phyloP scores from a whole-genome alignment of 768 basidiomycete species.

The Lentinus tigrinus region DNA sequence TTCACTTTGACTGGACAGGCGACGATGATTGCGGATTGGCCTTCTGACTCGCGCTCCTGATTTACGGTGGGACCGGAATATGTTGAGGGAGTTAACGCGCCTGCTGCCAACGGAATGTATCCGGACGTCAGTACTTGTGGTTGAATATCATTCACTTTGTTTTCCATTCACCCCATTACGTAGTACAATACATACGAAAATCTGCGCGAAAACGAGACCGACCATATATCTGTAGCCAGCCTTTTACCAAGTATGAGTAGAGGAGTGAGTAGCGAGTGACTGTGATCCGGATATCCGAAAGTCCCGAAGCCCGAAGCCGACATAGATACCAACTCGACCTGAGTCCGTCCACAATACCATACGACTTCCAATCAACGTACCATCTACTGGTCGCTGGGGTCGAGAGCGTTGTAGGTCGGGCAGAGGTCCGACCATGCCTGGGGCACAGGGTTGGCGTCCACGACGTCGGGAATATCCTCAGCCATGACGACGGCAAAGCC shows the following conservation, averaged over 20 bases:
- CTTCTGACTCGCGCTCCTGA: slow-evolving; percentile 17
- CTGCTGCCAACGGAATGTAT: no score
- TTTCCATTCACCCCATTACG: no score
- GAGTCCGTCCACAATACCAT: no score
- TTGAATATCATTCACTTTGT: background rate
- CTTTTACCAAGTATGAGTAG: no score
- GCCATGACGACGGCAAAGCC: slow-evolving; percentile 45
- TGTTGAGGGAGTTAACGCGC: no score
- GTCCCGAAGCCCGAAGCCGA: no score
- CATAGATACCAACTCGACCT: no score
- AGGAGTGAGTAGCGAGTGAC: no score
- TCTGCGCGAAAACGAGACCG: no score
- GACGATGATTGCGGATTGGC: slow-evolving; percentile 41
- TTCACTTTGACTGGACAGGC: slow-evolving; percentile 45
- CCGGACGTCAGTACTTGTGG: background rate
- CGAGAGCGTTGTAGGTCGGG: slow-evolving; percentile 15
- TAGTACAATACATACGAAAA: background rate
- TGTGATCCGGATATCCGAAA: no score
- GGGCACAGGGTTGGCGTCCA: slow-evolving; percentile 14
- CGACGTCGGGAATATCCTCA: slow-evolving; percentile 30
- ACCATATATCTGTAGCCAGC: no score
- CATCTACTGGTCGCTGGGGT: slow-evolving; percentile 3
- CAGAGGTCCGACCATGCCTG: slow-evolving; percentile 17
- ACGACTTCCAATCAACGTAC: no score
- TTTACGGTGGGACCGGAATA: background rate